These are phyloP conservation scores for Podospora appendiculata DNA, from an alignment of 495 filamentous ascomycete genomes.

Conservation along the genomic window DNA sequence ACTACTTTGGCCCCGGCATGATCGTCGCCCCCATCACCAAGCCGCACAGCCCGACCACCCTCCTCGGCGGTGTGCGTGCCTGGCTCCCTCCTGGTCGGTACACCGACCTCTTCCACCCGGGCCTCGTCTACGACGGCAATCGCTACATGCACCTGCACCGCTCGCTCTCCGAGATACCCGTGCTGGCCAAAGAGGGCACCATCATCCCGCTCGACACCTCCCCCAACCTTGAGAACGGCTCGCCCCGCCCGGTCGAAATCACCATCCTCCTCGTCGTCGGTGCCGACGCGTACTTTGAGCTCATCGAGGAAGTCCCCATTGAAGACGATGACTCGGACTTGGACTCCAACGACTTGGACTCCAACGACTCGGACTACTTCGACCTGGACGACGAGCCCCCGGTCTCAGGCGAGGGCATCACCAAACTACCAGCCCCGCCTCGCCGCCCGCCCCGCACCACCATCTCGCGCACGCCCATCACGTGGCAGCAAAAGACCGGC, in stretches of 20 bases:
- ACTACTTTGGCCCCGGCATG: conserved; percentile 44
- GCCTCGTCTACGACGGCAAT: conserved; percentile 44
- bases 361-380: not conserved
- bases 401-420: too few species aligned
- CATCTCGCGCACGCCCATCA: not conserved
- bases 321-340: conserved; percentile 1
- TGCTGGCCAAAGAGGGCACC: conserved; percentile 45
- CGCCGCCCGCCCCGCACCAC: not conserved
- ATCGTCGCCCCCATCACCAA: conserved; percentile 45
- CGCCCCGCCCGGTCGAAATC: conserved; percentile 25
- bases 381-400: too few species aligned
- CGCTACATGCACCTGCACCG: conserved; percentile 40
- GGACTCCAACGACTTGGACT: too few species aligned
- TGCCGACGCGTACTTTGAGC: conserved; percentile 35
- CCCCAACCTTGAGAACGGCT: conserved; percentile 26
- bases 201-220: conserved; percentile 44
- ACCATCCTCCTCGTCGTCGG: conserved; percentile 47
- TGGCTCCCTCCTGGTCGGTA: conserved; percentile 45
- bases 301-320: conserved; percentile 32
- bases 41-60: conserved; percentile 30
- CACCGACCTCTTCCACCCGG: conserved; percentile 43
- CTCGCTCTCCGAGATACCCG: conserved; percentile 33
- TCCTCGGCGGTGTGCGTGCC: conserved; percentile 28
- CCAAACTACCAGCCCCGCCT: not conserved
- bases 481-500: not conserved